phyloP scores from a whole-genome alignment of 2,329 filamentous ascomycete genomes.

The Cylindrodendrum hubeiense region DNA sequence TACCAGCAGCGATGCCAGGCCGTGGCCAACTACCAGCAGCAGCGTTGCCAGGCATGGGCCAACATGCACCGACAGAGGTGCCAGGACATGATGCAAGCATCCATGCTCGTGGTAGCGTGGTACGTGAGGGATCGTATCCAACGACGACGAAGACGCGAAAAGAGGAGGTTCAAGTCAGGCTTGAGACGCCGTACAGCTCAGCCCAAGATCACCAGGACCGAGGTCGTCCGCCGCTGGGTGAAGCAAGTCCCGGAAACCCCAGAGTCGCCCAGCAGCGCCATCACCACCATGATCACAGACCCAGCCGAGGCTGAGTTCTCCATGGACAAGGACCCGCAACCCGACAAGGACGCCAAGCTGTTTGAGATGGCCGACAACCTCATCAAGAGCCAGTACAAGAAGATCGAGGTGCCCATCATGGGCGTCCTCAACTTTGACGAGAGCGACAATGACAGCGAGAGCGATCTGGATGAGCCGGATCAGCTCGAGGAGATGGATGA shows the following conservation, averaged over 20 bases:
- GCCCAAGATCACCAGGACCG: constrained; percentile 53
- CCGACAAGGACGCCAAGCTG: constrained; percentile 58
- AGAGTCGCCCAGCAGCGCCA: constrained; percentile 46
- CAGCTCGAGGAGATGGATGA: constrained; percentile 45
- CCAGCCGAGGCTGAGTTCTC: constrained; percentile 56
- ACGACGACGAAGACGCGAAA: constrained; percentile 55
- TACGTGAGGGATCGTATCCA: constrained; percentile 62
- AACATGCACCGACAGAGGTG: constrained; percentile 60
- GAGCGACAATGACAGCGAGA: constrained; percentile 57
- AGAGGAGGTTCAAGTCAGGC: constrained; percentile 55
- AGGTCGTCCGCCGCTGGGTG: constrained; percentile 59
- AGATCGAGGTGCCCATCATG: constrained; percentile 60
- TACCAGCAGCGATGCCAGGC: constrained; percentile 63
- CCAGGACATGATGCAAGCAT: constrained; percentile 62
- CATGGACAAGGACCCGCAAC: constrained; percentile 53
- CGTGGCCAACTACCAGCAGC: constrained; percentile 60
- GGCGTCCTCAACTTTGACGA: constrained; percentile 59
- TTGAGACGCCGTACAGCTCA: constrained; percentile 50
- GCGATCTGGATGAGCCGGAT: constrained; percentile 44
- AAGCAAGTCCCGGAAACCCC: constrained; percentile 53
- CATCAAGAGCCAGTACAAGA: constrained; percentile 61
- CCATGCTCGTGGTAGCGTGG: constrained; percentile 64
- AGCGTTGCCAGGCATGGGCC: constrained; percentile 62
- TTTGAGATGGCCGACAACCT: constrained; percentile 60
- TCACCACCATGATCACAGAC: constrained; percentile 47